Base-by-base conservation (phyloP, 2,329 filamentous ascomycete genomes). In the Helotiales sp. region DNA sequence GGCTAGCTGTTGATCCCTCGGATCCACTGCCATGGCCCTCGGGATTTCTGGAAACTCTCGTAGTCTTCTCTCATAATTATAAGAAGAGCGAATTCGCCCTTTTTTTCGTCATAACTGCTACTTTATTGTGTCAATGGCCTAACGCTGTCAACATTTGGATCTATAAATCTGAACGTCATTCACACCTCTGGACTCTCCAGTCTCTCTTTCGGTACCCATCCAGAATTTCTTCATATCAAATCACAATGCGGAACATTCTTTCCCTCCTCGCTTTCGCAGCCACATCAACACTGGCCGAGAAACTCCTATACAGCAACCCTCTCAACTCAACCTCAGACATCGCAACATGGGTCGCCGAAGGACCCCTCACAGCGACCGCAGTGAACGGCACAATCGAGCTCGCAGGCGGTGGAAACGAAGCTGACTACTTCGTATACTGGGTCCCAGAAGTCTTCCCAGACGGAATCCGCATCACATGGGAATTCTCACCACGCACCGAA, bases 371-470 rank as follows among this genome's bases (percentile, higher is more conserved):
- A 30, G 52, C 52, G 8, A 32, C 52, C 28, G 52, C 32, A 17
- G 17, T 34, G 2, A 57, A 57, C 28, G 32, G 32, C 52, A 57
- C 52, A 30, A 30, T 57, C 52, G 52, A 57, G 32, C 52, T 57
- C 10, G 20, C 28, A 1, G 52, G 52, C 28, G 52, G 26, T n/a
- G 52, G 52, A n/a, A 34, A 34, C 1, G 2, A 5, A 17, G 32
- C n/a, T 7, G 28, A 57, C 17, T 57, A 57, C 6, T 57, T 57
- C 28, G 52, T 57, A 10, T 57, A 57, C 52, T 57, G 52, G 52
- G 28, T 57, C 28, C 52, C 52, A 1, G 52, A 57, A 22, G 52
- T 57, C 4, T 57, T 57, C 28, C 52, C 52, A 2, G 52, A 57
- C 20, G 28, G 28, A 17, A 57, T 57, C 10, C 52, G 52, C 17